Evolutionary conservation across 2,329 filamentous ascomycete species (phyloP).

Genomic region (Penicillium sclerotiorum): DNA sequence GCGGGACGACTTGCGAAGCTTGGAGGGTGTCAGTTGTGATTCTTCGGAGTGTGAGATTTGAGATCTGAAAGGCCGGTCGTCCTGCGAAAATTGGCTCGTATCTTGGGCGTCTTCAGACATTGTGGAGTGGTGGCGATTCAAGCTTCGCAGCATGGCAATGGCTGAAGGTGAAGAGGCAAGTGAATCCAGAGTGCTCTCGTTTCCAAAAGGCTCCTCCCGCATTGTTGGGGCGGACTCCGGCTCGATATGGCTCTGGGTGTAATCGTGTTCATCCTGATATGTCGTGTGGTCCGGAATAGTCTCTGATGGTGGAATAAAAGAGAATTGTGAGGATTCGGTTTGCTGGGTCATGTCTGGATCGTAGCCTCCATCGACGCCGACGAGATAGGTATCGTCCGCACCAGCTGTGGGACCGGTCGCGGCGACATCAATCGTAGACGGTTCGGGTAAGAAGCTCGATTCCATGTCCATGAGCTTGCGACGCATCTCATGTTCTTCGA

Average conservation of each 20-base stretch:
- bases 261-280: conserved; percentile 5
- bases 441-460: conserved; percentile 64
- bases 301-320: conserved; percentile 30
- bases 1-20: conserved; percentile 28
- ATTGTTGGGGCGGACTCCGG: conserved; percentile 21
- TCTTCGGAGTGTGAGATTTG: conserved; percentile 24
- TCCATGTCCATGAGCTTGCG: conserved; percentile 63
- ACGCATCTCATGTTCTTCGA: conserved; percentile 63
- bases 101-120: conserved; percentile 25
- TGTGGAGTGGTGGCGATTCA: conserved; percentile 41
- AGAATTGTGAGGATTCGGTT: conserved; percentile 27
- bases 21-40: conserved; percentile 30
- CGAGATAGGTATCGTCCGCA: conserved; percentile 48
- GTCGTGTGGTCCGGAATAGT: conserved; percentile 16
- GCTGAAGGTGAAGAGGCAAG: conserved; percentile 50
- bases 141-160: conserved; percentile 45
- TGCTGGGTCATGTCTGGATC: conserved; percentile 18
- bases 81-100: conserved; percentile 23
- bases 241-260: conserved; percentile 14
- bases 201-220: conserved; percentile 27
- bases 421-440: conserved; percentile 47
- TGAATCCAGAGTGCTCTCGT: conserved; percentile 45
- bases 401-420: conserved; percentile 30
- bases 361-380: conserved; percentile 38
- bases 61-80: conserved; percentile 24